Percentiles rank a stretch among this genome's conserved stretches.
phyloP scores from a whole-genome alignment of 2,329 filamentous ascomycete species.

The Nothophoma quercina region DNA sequence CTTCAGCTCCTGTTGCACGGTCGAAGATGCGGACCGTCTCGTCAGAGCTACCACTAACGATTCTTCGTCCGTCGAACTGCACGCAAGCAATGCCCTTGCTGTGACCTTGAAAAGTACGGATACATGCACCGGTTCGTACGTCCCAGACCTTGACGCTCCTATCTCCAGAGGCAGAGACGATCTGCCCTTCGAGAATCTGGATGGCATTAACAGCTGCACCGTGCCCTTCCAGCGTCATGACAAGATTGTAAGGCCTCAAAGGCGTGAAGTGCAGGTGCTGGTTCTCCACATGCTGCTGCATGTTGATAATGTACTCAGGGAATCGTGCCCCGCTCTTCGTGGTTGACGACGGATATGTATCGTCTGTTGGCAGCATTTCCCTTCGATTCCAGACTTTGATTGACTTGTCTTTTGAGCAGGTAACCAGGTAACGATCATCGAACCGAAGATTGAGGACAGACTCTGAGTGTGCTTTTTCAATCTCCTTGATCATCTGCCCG shows the following conservation, averaged over 20 bases:
- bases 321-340: conserved; percentile 55
- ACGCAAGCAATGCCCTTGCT: conserved; percentile 97
- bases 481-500: conserved; percentile 78
- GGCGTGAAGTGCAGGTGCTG: conserved; percentile 59
- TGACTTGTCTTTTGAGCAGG: conserved; percentile 95
- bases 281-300: conserved; percentile 47
- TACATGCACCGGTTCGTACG: conserved; percentile 78
- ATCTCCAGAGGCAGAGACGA: conserved; percentile 95
- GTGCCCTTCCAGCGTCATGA: conserved; percentile 84
- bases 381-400: conserved; percentile 95
- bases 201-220: conserved; percentile 95
- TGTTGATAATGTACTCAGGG: conserved; percentile 64
- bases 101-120: conserved; percentile 83
- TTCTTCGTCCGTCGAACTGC: conserved; percentile 90
- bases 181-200: conserved; percentile 82
- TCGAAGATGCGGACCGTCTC: conserved; percentile 97
- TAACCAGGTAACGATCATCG: conserved; percentile 88
- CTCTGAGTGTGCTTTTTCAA: conserved; percentile 81
- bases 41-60: conserved; percentile 95
- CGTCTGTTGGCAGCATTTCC: conserved; percentile 49
- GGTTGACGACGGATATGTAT: conserved; percentile 51
- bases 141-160: conserved; percentile 95
- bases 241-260: conserved; percentile 73
- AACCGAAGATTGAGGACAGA: conserved; percentile 95
- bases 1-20: conserved; percentile 81